A percentile compares a stretch with the other conserved stretches of the same genome.
phyloP scores from a whole-genome alignment of 768 basidiomycete species.

The Boletus insuetus region DNA sequence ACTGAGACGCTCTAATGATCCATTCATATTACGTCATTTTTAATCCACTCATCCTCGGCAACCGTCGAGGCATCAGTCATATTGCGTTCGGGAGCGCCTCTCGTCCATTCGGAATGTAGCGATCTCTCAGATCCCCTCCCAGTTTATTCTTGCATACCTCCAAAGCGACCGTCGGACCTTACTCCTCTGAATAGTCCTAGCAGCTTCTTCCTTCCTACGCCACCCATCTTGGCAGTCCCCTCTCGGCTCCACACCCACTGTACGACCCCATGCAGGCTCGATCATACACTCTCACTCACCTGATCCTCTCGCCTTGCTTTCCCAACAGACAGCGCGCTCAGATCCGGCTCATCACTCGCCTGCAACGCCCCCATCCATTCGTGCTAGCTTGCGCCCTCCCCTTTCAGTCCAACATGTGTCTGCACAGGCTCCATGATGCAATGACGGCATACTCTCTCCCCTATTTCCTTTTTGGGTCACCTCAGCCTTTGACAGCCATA shows the following conservation, averaged over 20 bases:
- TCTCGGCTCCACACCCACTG: too few species aligned
- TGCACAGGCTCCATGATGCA: constrained; percentile 2
- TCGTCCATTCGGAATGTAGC: neutral
- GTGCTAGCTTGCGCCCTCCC: constrained; percentile 8
- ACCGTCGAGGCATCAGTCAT: neutral
- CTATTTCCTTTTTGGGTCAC: constrained; percentile 12
- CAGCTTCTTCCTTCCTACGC: too few species aligned
- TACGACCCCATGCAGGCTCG: too few species aligned
- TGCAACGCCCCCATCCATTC: too few species aligned
- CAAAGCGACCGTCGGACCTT: neutral
- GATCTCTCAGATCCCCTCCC: constrained; percentile 12
- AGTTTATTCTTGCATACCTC: neutral
- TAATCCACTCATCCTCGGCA: constrained; percentile 8
- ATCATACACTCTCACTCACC: too few species aligned
- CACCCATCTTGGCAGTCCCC: too few species aligned
- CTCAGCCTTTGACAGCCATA: neutral
- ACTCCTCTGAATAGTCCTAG: too few species aligned
- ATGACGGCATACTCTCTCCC: constrained; percentile 10
- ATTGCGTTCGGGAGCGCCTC: constrained; percentile 16
- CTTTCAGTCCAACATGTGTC: constrained; percentile 12
- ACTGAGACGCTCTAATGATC: constrained; percentile 5
- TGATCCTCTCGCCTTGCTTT: too few species aligned
- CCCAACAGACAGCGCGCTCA: too few species aligned
- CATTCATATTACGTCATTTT: neutral
- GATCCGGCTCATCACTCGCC: too few species aligned